Evolutionary conservation across 169 alveolate genomes (phyloP).

Genomic region (Eimeria necatrix): DNA sequence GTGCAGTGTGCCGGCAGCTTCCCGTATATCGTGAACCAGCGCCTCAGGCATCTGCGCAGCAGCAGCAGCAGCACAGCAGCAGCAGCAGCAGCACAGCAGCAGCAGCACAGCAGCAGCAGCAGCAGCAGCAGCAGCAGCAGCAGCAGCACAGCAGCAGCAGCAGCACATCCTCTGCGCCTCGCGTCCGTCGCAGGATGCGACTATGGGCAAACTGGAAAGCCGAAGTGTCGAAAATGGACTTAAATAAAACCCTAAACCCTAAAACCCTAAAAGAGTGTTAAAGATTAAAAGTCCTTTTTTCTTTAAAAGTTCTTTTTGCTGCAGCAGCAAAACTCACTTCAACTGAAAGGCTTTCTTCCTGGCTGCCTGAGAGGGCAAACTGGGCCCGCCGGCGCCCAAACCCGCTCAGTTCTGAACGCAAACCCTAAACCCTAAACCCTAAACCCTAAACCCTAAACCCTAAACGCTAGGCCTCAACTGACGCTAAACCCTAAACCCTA

Average conservation of each 20-base stretch:
- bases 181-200: not conserved
- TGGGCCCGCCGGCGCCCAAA: not conserved
- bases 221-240: too few relatives aligned
- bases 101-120: not conserved
- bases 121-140: slow-evolving; percentile 49
- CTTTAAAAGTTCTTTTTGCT: too few relatives aligned
- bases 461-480: not conserved
- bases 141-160: not conserved
- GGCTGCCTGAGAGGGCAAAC: not conserved
- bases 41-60: slow-evolving; percentile 30
- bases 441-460: not conserved
- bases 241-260: too few relatives aligned
- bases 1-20: not conserved
- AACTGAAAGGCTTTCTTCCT: too few relatives aligned
- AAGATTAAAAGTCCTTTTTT: too few relatives aligned
- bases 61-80: slow-evolving; percentile 24
- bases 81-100: not conserved
- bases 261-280: too few relatives aligned
- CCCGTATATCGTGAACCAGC: not conserved
- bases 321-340: too few relatives aligned
- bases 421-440: slow-evolving; percentile 5
- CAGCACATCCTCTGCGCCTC: not conserved
- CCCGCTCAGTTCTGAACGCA: slow-evolving; percentile 1
- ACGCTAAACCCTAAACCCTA: too few relatives aligned
- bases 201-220: too few relatives aligned